A percentile compares a stretch with the other conserved stretches of the same genome.
Conservation (phyloP, 2,329 filamentous ascomycete genomes). For the Scleromitrula shiraiana region DNA sequence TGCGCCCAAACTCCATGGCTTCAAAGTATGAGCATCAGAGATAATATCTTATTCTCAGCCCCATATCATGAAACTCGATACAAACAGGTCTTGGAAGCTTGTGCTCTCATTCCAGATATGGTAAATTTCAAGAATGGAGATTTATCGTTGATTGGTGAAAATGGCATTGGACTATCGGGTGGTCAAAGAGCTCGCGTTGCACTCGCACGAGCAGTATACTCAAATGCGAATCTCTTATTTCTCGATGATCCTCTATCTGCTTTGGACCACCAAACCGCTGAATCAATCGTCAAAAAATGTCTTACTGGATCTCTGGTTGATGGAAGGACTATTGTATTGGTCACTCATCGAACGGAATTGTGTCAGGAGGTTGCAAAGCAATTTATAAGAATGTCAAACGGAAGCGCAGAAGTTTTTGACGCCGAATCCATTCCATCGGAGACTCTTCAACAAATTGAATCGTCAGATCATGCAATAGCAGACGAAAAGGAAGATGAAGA, state of each 20-base stretch:
- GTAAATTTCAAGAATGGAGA: constrained; percentile 56
- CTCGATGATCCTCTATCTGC: constrained; percentile 54
- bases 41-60: constrained; percentile 58
- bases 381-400: constrained; percentile 60
- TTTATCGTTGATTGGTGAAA: constrained; percentile 52
- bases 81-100: constrained; percentile 59
- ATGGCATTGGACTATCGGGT: constrained; percentile 52
- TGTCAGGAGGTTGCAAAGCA: constrained; percentile 67
- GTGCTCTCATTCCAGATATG: constrained; percentile 53
- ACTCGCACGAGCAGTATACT: constrained; percentile 53
- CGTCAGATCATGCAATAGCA: constrained; percentile 18
- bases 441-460: constrained; percentile 15
- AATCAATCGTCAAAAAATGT: constrained; percentile 49
- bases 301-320: constrained; percentile 46
- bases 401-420: constrained; percentile 35
- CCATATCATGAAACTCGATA: constrained; percentile 62
- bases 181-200: constrained; percentile 54
- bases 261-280: constrained; percentile 56
- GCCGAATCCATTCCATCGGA: constrained; percentile 22
- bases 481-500: constrained; percentile 27
- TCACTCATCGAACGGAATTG: constrained; percentile 61
- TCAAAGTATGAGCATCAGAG: constrained; percentile 61
- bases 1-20: constrained; percentile 61
- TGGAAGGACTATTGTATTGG: constrained; percentile 47
- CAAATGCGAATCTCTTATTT: constrained; percentile 43